These are phyloP conservation scores for Dendryphion nanum DNA, from an alignment of 2,329 filamentous ascomycete species.

Conservation along the genomic window DNA sequence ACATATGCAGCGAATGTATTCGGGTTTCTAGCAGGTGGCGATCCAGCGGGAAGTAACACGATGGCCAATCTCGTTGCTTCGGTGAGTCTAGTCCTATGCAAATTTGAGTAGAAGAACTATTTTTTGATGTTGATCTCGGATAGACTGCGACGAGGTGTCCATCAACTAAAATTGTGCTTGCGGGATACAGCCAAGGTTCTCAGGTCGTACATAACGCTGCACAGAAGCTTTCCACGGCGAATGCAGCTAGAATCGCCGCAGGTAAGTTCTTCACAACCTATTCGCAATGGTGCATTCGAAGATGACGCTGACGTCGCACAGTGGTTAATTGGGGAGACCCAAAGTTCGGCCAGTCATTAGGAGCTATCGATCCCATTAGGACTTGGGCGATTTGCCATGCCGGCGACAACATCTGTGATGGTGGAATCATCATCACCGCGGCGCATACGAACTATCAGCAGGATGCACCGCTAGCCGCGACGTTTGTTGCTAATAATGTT, in stretches of 20 bases:
- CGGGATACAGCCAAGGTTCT: conserved; percentile 39
- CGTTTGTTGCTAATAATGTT: conserved; percentile 3
- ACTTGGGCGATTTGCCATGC: conserved; percentile 35
- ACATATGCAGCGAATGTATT: conserved; percentile 46
- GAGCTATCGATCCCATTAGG: conserved; percentile 13
- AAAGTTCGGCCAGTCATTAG: conserved; percentile 28
- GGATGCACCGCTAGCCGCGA: conserved; percentile 18
- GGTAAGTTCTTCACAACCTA: conserved; percentile 9
- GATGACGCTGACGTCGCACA: conserved; percentile 1
- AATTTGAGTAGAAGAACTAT: neutral
- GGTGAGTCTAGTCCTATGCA: conserved; percentile 36
- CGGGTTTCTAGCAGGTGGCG: conserved; percentile 50
- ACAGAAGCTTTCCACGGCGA: conserved; percentile 20
- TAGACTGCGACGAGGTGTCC: conserved; percentile 18
- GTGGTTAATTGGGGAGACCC: conserved; percentile 41
- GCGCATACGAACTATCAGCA: conserved; percentile 21
- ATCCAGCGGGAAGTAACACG: conserved; percentile 41
- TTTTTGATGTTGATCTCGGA: conserved; percentile 17
- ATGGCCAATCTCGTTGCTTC: conserved; percentile 41
- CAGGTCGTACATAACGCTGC: conserved; percentile 48
- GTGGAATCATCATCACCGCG: conserved; percentile 14
- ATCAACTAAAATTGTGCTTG: conserved; percentile 28
- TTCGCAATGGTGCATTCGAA: neutral
- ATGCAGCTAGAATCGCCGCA: conserved; percentile 20
- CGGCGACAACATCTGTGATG: conserved; percentile 33